Base-by-base conservation (phyloP, 805 yeast genomes). In the Diddensiella transvaalensis region DNA sequence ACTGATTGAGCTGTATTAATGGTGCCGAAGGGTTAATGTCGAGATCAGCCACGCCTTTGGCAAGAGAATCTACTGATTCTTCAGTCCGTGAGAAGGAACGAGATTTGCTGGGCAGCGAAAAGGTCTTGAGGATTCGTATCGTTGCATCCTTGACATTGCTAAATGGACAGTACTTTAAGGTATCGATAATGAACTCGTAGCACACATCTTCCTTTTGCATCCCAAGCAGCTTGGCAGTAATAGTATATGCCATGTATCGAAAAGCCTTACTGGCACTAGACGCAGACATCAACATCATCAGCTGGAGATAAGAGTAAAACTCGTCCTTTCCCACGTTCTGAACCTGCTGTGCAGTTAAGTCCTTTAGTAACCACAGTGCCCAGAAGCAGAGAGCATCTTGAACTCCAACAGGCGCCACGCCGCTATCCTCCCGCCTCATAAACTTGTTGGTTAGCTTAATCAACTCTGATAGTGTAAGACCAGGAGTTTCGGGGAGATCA, bases 71-170 rank as follows among this genome's bases (percentile, higher is more conserved):
- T 3, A 41, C 41, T 11, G 24, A 13, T 11, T 33, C 21, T 6
- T 21, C 30, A 15, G 47, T 19, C 22, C 17, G 33, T 11, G 23
- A 22, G 23, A 8, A 18, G 15, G 42, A 10, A 10, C 10, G 38
- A 6, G 36, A 10, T 19, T 30, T 26, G 13, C 21, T 32, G 15
- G 40, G 40, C 41, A 43, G 40, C 26, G 26, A 22, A 21, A 88
- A 70, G 56, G 83, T 87, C 62, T 84, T 87, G 59, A 88, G 73
- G 21, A 87, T 79, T 3, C 83, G 79, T 15, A 87, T 75, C 32
- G 80, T 66, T 2, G 80, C 80, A 21, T 83, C 72, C 56, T 80
- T 80, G 19, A 79, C 77, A 35, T 76, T 75, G 35, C 74, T 79
- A 59, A 74, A 79, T 1, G 93, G 90, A 59, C 91, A 85, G 44